Evolutionary conservation across 2,329 filamentous ascomycete species (phyloP).

Genomic region (Diaporthe vaccinii): DNA sequence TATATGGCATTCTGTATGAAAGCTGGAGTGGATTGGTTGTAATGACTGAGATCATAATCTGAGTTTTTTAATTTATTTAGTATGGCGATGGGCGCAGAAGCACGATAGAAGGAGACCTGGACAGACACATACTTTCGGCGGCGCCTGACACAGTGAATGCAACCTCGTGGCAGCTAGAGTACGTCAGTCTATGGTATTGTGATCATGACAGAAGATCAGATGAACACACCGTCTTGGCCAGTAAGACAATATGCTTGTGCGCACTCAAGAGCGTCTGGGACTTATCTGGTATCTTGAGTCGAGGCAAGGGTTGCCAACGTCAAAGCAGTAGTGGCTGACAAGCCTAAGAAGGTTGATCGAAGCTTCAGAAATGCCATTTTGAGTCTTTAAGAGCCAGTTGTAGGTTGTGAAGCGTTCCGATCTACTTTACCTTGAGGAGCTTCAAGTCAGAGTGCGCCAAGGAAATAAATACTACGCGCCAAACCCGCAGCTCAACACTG

Average conservation of each 20-base stretch:
- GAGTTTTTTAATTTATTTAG: not conserved
- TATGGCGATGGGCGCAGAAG: not conserved
- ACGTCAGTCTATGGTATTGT: not conserved
- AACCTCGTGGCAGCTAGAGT: not conserved
- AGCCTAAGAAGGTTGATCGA: not conserved
- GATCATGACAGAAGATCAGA: not conserved
- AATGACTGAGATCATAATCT: conserved; percentile 10
- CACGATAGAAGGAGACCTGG: not conserved
- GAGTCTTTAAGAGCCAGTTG: not conserved
- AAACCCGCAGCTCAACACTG: not conserved
- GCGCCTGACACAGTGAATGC: not conserved
- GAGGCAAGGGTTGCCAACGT: not conserved
- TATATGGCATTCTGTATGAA: not conserved
- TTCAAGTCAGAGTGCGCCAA: not conserved
- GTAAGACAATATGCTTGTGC: not conserved
- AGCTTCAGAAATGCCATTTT: not conserved
- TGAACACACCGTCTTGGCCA: not conserved
- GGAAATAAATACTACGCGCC: not conserved
- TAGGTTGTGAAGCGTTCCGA: not conserved
- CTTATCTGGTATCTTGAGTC: not conserved
- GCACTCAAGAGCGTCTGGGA: not conserved
- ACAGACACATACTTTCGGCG: not conserved
- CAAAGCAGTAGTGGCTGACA: too few species aligned
- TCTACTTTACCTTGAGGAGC: too few species aligned
- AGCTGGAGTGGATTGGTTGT: not conserved